These are phyloP conservation scores for Phaeodactylum tricornutum DNA, from an alignment of 108 stramenopile species.

Conservation along the genomic window DNA sequence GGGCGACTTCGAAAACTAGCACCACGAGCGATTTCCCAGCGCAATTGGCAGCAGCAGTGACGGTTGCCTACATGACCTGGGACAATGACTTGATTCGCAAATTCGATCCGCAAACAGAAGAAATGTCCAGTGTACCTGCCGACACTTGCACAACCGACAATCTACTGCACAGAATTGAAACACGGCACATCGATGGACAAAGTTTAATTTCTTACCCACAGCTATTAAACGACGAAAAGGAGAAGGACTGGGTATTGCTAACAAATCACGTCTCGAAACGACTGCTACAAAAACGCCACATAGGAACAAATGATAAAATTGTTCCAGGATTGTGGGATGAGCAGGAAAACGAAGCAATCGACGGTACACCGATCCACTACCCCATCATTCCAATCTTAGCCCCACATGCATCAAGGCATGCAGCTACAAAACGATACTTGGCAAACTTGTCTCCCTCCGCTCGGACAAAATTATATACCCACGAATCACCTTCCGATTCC, in stretches of 20 bases:
- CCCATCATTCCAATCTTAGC: constrained; percentile 69
- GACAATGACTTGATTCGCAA: constrained; percentile 29
- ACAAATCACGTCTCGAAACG: not conserved
- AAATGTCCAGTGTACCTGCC: constrained; percentile 45
- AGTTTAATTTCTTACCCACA: constrained; percentile 31
- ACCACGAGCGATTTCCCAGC: not conserved
- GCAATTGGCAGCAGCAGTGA: not conserved
- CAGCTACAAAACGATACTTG: constrained; percentile 52
- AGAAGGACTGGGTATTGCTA: constrained; percentile 1
- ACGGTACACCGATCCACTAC: constrained; percentile 45
- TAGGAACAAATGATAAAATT: constrained; percentile 1
- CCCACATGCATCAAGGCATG: constrained; percentile 27
- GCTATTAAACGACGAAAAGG: not conserved
- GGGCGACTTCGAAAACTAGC: not conserved
- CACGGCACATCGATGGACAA: constrained; percentile 4
- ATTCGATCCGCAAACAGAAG: constrained; percentile 67
- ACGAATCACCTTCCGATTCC: constrained; percentile 3
- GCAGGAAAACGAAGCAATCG: constrained; percentile 1
- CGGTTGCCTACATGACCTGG: constrained; percentile 14
- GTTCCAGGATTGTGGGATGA: constrained; percentile 7
- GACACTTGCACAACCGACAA: constrained; percentile 34
- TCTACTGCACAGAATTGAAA: constrained; percentile 32
- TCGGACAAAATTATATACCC: constrained; percentile 43
- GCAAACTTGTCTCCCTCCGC: constrained; percentile 29
- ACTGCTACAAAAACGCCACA: not conserved